Evolutionary conservation across 495 filamentous ascomycete species (phyloP), one percentile per base, ranked within the genome.

Genomic region (Emericellopsis terricola): DNA sequence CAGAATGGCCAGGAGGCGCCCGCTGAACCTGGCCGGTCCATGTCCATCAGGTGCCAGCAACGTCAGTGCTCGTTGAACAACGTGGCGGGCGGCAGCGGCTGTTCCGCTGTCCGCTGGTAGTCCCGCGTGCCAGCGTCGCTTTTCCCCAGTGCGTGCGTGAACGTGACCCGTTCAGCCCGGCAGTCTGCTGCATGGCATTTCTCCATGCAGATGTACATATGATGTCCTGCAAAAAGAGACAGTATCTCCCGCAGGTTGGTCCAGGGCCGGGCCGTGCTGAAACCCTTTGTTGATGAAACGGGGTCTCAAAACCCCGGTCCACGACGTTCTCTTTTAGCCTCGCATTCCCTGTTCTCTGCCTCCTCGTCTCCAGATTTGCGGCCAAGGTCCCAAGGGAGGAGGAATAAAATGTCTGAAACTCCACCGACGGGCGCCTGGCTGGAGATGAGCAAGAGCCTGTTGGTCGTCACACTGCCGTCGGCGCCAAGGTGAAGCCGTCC

Each of bases 11-110:
- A 94, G 87, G 53, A 87, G 94, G 3, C 89, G 73, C 0, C 89
- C 89, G 38, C 71, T 79, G 48, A 97, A 94, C 6, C 87, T 89
- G 50, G 94, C 94, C 89, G 89, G 49, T 97, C 89, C n/a, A 94
- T 71, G 48, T 97, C 89, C 7, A 94, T 71, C 24, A 94, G 59
- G 42, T 81, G 81, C 48, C 81, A 81, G 54, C 74, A 86, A 15
- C 62, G 59, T 77, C 80, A 92, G 0, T 83, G 84, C 41, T 85
- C 81, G 45, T 94, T 85, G 52, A 87, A 94, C 57, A 94, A 89
- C 0, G 86, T 87, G 20, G 94, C 60, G 39, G 76, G 66, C 0
- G 78, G 80, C 59, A 97, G 94, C 40, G 69, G 67, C 38, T 93
- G 74, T 47, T 94, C 76, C 35, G 93, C 76, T 4, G 78, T 42